Base-by-base conservation (phyloP, 805 yeast species). In the Lachancea sp. region DNA sequence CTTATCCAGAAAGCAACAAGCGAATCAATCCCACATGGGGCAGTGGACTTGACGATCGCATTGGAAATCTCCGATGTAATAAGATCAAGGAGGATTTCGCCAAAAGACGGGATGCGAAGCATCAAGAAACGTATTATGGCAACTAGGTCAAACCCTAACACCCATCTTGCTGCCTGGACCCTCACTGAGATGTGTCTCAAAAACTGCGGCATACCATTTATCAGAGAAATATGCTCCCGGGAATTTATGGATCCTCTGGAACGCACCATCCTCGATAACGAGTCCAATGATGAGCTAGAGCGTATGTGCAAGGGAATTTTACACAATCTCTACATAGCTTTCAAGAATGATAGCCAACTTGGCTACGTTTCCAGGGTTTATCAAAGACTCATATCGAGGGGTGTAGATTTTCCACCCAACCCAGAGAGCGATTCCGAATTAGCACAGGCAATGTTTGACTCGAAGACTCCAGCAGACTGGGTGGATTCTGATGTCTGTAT, bases 381-480 rank as follows among this genome's bases (percentile, higher is more conserved):
- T 63, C 67, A 69, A 21, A 74, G 72, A 46, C 69, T 90, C 43
- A 68, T 72, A 41, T 60, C 65, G 29, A 83, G 82, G 42, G 89
- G 81, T 7, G 76, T 75, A 49, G 66, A 70, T 39, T 87, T 89
- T 54, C 95, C 95, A 1, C 20, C 36, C 19, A 65, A 65, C 12
- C 37, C 47, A 17, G 11, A 42, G 3, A 24, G 38, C 6, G 51
- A 48, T 18, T 31, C 46, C 8, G 57, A 47, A 12, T 63, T 73
- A 34, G 61, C 65, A 18, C 52, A 69, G 25, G 68, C 72, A 4
- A 77, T 89, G 59, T 76, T 90, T 36, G 97, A 90, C 53, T 76
- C 96, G 2, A 83, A 78, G 46, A 89, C 89, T 4, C 97, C 98
- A 2, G 97, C 98, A 0, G 97, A 88, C 51, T 92, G 98, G 98